Conservation (phyloP, 352 stramenopile species). For the Phytopythium aichiense region DNA sequence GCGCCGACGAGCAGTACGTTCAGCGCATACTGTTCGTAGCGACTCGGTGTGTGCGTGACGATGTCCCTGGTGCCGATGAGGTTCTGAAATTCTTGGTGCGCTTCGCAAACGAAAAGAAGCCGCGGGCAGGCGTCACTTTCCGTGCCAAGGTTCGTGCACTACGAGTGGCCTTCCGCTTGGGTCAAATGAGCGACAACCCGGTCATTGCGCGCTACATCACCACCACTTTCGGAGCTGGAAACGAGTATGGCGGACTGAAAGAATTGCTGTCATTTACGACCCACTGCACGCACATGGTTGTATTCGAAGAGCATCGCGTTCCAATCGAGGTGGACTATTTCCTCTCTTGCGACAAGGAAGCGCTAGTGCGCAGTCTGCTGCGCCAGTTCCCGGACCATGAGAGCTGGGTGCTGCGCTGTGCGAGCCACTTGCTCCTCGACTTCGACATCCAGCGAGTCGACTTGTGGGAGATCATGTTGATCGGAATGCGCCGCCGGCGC, state of each 20-base stretch:
- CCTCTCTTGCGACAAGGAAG: slow-evolving; percentile 43
- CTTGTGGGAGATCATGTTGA: slow-evolving; percentile 47
- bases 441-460: slow-evolving; percentile 36
- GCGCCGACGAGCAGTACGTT: slow-evolving; percentile 28
- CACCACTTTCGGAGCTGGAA: slow-evolving; percentile 16
- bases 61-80: slow-evolving; percentile 17
- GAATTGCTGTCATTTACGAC: slow-evolving; percentile 30
- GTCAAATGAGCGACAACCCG: slow-evolving; percentile 16
- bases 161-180: slow-evolving; percentile 27
- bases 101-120: slow-evolving; percentile 38
- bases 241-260: slow-evolving; percentile 19
- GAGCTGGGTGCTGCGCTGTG: slow-evolving; percentile 35
- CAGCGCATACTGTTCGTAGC: slow-evolving; percentile 32
- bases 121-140: slow-evolving; percentile 49
- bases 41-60: slow-evolving; percentile 12
- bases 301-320: slow-evolving; percentile 51
- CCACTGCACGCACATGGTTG: slow-evolving; percentile 35
- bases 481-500: slow-evolving; percentile 31
- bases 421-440: slow-evolving; percentile 43
- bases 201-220: slow-evolving; percentile 17
- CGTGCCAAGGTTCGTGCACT: slow-evolving; percentile 48
- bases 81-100: slow-evolving; percentile 31
- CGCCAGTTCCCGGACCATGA: slow-evolving; percentile 23
- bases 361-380: slow-evolving; percentile 37
- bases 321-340: slow-evolving; percentile 39